Conservation (phyloP, 495 filamentous ascomycete species). For the Daldinia grandis region DNA sequence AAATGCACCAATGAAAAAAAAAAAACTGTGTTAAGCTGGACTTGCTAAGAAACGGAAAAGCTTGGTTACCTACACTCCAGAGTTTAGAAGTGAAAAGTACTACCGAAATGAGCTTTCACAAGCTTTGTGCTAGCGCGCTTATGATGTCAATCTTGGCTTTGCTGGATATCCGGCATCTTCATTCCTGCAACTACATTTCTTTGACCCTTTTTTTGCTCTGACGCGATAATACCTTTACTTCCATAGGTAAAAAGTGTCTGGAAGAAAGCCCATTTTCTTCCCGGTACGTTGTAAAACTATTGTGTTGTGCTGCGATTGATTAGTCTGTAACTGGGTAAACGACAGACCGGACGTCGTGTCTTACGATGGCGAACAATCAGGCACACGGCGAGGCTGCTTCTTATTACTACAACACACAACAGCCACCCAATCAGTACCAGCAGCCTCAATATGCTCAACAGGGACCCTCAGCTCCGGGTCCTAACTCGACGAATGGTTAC, state of each 20-base stretch:
- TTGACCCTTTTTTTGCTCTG: constrained; percentile 7
- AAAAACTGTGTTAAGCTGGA: neutral
- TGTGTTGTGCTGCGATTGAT: neutral
- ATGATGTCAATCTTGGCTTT: constrained; percentile 39
- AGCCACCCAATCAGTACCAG: constrained; percentile 22
- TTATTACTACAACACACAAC: constrained; percentile 41
- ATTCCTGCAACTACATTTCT: constrained; percentile 20
- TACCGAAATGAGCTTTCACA: constrained; percentile 28
- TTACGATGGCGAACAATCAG: constrained; percentile 36
- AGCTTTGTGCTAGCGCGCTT: constrained; percentile 26
- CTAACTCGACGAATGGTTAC: constrained; percentile 29
- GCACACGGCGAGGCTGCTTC: constrained; percentile 35
- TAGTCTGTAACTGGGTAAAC: neutral
- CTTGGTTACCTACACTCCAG: neutral
- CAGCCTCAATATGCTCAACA: constrained; percentile 32
- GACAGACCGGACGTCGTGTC: neutral
- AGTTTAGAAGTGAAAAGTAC: neutral
- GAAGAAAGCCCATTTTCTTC: neutral
- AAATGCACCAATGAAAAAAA: constrained; percentile 17
- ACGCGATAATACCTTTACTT: neutral
- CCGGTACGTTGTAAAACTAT: neutral
- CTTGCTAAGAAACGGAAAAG: constrained; percentile 23
- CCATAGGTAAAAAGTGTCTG: neutral
- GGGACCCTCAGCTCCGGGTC: constrained; percentile 26
- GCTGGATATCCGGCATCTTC: constrained; percentile 4